These are phyloP conservation scores for Magnaporthiopsis rhizophila DNA, from an alignment of 2,329 filamentous ascomycete genomes.

Conservation along the genomic window DNA sequence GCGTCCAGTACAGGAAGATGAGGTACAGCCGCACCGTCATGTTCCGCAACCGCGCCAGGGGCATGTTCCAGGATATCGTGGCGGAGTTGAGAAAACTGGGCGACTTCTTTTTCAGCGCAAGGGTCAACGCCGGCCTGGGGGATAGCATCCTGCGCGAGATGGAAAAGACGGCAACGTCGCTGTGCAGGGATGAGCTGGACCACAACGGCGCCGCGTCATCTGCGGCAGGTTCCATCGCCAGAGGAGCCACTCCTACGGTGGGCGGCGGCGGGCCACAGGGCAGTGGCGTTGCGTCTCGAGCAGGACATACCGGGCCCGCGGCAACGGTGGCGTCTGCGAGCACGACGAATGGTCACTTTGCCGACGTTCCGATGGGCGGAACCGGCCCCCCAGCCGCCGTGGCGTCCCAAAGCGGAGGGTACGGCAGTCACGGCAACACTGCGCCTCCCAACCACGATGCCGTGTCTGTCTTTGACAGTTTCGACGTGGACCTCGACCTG, in stretches of 20 bases:
- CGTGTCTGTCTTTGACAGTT: conserved; percentile 16
- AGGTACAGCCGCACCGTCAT: conserved; percentile 50
- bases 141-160: conserved; percentile 48
- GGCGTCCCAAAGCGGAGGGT: not conserved
- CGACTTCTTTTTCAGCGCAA: conserved; percentile 50
- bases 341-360: not conserved
- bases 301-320: not conserved
- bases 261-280: not conserved
- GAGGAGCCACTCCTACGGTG: not conserved
- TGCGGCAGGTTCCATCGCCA: not conserved
- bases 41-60: conserved; percentile 47
- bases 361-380: not conserved
- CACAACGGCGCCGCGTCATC: not conserved
- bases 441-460: conserved; percentile 14
- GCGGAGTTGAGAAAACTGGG: conserved; percentile 43
- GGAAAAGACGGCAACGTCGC: conserved; percentile 37
- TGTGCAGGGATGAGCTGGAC: conserved; percentile 5
- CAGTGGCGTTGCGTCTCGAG: not conserved
- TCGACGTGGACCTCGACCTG: conserved; percentile 43
- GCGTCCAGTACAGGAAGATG: conserved; percentile 57
- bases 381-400: not conserved
- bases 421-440: conserved; percentile 3
- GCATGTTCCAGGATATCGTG: conserved; percentile 46
- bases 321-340: not conserved
- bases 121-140: conserved; percentile 45